Base-by-base conservation (phyloP, 2,329 filamentous ascomycete genomes). In the Westerdykella ornata region DNA sequence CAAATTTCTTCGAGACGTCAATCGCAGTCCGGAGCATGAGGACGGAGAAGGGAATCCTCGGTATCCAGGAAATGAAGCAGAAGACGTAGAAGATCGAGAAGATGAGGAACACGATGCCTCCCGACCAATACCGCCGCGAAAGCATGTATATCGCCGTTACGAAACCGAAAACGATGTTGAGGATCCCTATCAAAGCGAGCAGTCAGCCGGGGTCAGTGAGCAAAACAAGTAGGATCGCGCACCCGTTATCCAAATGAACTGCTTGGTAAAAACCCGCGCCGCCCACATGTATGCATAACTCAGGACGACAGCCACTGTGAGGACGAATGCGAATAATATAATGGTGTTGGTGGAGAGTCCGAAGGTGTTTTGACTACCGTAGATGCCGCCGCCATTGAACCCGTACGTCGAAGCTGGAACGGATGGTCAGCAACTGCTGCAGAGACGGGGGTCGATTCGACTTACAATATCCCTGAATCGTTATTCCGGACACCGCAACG, bases 81-180 rank as follows among this genome's bases (percentile, higher is more conserved):
- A 94, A 75, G 42, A 87, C 77, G 45, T 84, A 77, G 66, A 95
- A 89, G 36, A 84, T 67, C n/a, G 78, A 74, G 58, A 96, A 94
- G 42, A 95, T 61, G 12, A 94, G 71, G 64, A 92, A 95, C 0
- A 94, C 82, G 31, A 96, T 90, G 28, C 86, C 90, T 9, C 85
- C 88, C 5, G 82, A 84, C 68, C 81, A 95, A 62, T 90, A 86
- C 43, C 77, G 77, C 33, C 79, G 74, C 45, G 76, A 81, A 34
- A 95, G 78, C 72, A 94, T 94, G 67, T 88, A 94, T 39, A 90
- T 81, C 8, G 86, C 88, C 0, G 88, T 94, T 1, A 78, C 89
- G n/a, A 96, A 71, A 1, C 86, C 87, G 54, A 88, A 83, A 41
- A 84, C 70, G 55, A 95, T 84, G 65, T 96, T 94, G 42, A 94